A percentile compares a stretch with the other conserved stretches of the same genome.
phyloP scores from a whole-genome alignment of 139 green algal genomes.

The Pleodorina starrii region DNA sequence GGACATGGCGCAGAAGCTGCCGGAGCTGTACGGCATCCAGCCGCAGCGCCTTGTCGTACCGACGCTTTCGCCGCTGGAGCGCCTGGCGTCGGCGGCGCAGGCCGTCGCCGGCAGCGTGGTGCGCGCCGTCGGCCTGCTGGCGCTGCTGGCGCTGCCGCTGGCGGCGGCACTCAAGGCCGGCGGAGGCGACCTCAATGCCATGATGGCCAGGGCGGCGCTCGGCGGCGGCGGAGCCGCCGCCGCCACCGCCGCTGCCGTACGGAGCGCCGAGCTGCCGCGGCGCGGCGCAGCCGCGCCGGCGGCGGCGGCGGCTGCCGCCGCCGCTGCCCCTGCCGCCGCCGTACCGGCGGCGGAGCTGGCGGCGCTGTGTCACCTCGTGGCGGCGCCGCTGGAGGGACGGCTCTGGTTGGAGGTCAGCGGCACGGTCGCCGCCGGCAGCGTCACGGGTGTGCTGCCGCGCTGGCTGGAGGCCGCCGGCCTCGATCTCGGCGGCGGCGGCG shows the following conservation, averaged over 20 bases:
- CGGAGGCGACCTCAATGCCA: neutral
- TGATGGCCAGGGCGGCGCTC: neutral
- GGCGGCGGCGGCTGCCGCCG: neutral
- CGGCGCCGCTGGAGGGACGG: neutral
- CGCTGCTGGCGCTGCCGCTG: constrained; percentile 45
- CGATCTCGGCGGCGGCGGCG: neutral
- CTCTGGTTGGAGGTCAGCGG: constrained; percentile 40
- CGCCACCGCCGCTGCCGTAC: neutral
- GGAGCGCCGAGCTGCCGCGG: neutral
- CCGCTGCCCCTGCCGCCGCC: neutral
- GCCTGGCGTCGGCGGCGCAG: neutral
- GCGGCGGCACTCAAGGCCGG: constrained; percentile 29
- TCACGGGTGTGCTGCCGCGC: neutral
- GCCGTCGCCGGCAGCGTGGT: neutral
- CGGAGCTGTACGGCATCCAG: neutral
- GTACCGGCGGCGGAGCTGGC: neutral
- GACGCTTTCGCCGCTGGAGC: constrained; percentile 14
- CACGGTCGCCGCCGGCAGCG: neutral
- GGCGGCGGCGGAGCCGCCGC: neutral
- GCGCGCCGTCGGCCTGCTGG: constrained; percentile 8
- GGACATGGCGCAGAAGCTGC: neutral
- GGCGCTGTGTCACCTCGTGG: neutral
- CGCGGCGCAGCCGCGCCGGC: neutral
- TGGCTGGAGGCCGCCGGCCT: neutral
- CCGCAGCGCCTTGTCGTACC: constrained; percentile 32